Conservation (phyloP, 1,139 yeast genomes). For the Nakaseomyces glabratus region DNA sequence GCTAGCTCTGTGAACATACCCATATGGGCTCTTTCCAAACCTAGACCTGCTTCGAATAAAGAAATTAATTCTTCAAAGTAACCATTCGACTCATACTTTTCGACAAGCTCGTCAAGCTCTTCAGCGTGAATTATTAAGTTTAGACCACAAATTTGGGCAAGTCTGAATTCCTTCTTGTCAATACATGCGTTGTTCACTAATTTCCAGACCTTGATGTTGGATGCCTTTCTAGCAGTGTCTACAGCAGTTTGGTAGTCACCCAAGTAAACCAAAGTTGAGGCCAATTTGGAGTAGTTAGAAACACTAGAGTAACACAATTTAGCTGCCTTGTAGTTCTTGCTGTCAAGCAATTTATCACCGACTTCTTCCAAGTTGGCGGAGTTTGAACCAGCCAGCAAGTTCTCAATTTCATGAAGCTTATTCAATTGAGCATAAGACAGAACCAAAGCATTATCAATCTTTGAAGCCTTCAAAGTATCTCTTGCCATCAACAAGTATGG, state of each 20-base stretch:
- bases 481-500: slow-evolving; percentile 92
- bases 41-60: slow-evolving; percentile 89
- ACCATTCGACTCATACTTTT: slow-evolving; percentile 80
- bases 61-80: slow-evolving; percentile 87
- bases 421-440: slow-evolving; percentile 77
- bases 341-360: slow-evolving; percentile 84
- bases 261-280: slow-evolving; percentile 87
- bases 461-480: slow-evolving; percentile 80
- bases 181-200: slow-evolving; percentile 96
- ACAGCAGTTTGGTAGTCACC: slow-evolving; percentile 94
- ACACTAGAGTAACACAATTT: slow-evolving; percentile 77
- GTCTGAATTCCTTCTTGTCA: slow-evolving; percentile 87
- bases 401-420: slow-evolving; percentile 72
- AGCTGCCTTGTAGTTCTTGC: slow-evolving; percentile 84
- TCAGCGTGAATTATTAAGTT: slow-evolving; percentile 96
- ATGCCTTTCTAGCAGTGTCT: slow-evolving; percentile 97
- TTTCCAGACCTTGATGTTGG: slow-evolving; percentile 91
- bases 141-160: slow-evolving; percentile 98
- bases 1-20: slow-evolving; percentile 99
- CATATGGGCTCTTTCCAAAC: slow-evolving; percentile 98
- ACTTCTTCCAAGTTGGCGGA: slow-evolving; percentile 88
- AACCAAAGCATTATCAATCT: slow-evolving; percentile 85
- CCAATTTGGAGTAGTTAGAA: slow-evolving; percentile 90
- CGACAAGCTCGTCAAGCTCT: slow-evolving; percentile 84
- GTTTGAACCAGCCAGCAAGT: slow-evolving; percentile 73